Conservation (phyloP, 352 stramenopile genomes). For the Phytopythium montanum region DNA sequence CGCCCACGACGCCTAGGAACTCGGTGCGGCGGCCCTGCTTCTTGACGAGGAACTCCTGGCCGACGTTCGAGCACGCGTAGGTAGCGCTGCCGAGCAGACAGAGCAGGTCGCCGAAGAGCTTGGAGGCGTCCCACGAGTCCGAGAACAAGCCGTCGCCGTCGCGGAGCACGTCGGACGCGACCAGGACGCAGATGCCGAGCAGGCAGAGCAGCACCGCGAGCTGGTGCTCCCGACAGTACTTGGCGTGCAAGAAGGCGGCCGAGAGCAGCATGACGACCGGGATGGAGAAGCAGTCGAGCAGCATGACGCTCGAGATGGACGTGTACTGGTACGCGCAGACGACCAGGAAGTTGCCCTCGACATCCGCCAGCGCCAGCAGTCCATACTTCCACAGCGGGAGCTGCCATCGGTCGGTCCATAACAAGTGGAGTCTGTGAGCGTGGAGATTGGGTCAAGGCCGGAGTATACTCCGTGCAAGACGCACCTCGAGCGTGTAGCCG, state of each 20-base stretch:
- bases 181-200: slow-evolving; percentile 73
- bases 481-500: slow-evolving; percentile 46
- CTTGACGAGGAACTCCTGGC: slow-evolving; percentile 84
- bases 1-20: slow-evolving; percentile 93
- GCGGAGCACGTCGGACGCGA: slow-evolving; percentile 82
- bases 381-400: slow-evolving; percentile 88
- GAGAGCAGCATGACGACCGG: too few relatives aligned
- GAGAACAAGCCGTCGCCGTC: slow-evolving; percentile 25
- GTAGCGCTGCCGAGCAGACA: slow-evolving; percentile 89
- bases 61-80: slow-evolving; percentile 93
- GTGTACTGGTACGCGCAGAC: slow-evolving; percentile 97
- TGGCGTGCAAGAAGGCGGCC: too few relatives aligned
- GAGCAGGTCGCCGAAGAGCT: slow-evolving; percentile 88
- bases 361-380: slow-evolving; percentile 91
- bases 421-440: too few relatives aligned
- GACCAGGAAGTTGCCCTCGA: slow-evolving; percentile 94
- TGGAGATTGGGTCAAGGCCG: slow-evolving; percentile 1
- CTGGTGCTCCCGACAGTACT: slow-evolving; percentile 76
- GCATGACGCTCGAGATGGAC: slow-evolving; percentile 93
- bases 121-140: slow-evolving; percentile 32
- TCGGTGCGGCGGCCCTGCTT: slow-evolving; percentile 83
- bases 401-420: slow-evolving; percentile 10
- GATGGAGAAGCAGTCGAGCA: slow-evolving; percentile 92
- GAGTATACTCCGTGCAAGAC: slow-evolving; percentile 3
- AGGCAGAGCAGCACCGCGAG: slow-evolving; percentile 82